A percentile compares a stretch with the other conserved stretches of the same genome.
These are phyloP conservation scores for Neoboletus magnificus DNA, from an alignment of 768 basidiomycete species.

Conservation along the genomic window DNA sequence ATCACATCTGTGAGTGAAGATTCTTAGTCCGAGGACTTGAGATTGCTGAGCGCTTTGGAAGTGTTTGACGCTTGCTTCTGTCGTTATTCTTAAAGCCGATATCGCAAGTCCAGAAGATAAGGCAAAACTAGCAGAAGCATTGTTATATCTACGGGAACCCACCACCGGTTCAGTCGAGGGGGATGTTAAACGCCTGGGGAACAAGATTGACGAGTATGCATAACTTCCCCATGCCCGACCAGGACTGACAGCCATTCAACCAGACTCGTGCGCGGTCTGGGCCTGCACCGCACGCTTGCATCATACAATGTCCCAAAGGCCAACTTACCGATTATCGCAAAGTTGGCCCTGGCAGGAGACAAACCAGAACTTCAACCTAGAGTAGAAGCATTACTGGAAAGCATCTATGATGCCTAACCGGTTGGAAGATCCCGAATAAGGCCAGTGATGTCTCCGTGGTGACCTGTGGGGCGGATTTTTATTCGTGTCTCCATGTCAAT, in stretches of 20 bases:
- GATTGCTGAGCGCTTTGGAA: slow-evolving; percentile 22
- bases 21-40: slow-evolving; percentile 6
- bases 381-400: slow-evolving; percentile 50
- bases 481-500: background rate
- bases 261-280: slow-evolving; percentile 61
- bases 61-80: slow-evolving; percentile 71
- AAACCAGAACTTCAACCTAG: slow-evolving; percentile 35
- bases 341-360: slow-evolving; percentile 22
- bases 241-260: slow-evolving; percentile 4
- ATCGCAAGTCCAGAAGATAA: slow-evolving; percentile 61
- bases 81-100: slow-evolving; percentile 57
- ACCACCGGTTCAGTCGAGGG: slow-evolving; percentile 63
- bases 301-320: slow-evolving; percentile 62
- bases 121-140: slow-evolving; percentile 49
- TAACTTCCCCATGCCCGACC: background rate
- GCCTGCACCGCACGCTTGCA: slow-evolving; percentile 52
- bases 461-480: background rate
- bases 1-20: slow-evolving; percentile 65
- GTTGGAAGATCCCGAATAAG: background rate
- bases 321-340: slow-evolving; percentile 53
- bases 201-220: slow-evolving; percentile 53
- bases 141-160: slow-evolving; percentile 57
- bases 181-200: slow-evolving; percentile 55
- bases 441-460: background rate
- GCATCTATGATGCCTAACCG: slow-evolving; percentile 34